phyloP scores from a whole-genome alignment of 768 basidiomycete species.

The Suillus discolor region DNA sequence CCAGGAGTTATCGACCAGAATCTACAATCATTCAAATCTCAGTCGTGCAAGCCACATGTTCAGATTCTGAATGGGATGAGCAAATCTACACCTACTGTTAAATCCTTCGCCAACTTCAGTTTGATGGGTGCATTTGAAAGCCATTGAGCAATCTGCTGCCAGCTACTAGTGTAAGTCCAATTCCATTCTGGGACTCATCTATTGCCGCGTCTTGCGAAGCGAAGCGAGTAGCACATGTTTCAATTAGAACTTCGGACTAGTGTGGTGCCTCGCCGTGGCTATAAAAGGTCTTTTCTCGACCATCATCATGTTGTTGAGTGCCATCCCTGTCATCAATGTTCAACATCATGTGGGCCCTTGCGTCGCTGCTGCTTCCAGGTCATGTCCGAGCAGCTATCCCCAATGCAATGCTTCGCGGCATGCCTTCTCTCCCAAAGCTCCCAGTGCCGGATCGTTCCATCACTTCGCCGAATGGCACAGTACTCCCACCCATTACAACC shows the following conservation, averaged over 20 bases:
- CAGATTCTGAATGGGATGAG: no score
- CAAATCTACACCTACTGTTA: no score
- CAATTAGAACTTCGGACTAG: background rate
- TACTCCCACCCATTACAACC: conserved; percentile 27
- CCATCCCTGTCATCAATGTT: background rate
- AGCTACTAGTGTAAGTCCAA: background rate
- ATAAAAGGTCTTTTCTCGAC: background rate
- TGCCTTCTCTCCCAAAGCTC: conserved; percentile 19
- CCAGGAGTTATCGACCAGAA: no score
- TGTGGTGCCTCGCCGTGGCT: background rate
- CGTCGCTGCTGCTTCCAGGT: background rate
- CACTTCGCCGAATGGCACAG: conserved; percentile 26
- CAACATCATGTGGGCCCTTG: background rate
- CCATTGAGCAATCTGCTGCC: background rate
- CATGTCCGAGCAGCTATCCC: conserved; percentile 17
- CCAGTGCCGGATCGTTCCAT: conserved; percentile 13
- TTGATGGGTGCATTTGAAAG: no score
- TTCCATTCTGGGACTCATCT: background rate
- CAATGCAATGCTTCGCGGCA: conserved; percentile 23
- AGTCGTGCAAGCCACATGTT: no score
- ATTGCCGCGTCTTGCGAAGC: background rate
- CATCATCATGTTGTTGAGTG: background rate
- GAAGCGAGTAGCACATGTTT: background rate
- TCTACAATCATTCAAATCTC: no score
- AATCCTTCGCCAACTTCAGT: no score